phyloP scores from a whole-genome alignment of 169 alveolate genomes.

The Fabrea salina region DNA sequence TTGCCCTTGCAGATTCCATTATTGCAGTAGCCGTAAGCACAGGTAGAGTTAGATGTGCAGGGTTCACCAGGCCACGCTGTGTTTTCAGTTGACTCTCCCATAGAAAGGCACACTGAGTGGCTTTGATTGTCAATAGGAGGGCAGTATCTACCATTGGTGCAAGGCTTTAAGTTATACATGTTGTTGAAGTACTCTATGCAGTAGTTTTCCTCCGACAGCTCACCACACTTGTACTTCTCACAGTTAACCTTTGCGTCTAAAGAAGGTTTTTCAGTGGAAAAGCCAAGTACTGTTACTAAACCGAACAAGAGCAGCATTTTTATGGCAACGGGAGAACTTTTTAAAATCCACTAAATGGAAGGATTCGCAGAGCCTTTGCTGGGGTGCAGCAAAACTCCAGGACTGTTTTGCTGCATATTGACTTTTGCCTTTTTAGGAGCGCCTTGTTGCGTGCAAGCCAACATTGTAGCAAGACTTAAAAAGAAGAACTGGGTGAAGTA shows the following conservation, averaged over 20 bases:
- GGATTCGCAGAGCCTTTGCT: neutral
- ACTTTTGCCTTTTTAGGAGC: slow-evolving; percentile 7
- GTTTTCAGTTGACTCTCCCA: neutral
- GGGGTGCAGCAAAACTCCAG: slow-evolving; percentile 14
- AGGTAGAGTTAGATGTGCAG: neutral
- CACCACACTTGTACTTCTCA: no score
- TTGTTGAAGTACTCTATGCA: no score
- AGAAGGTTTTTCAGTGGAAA: no score
- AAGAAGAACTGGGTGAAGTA: neutral
- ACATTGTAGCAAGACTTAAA: neutral
- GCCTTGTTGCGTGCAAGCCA: slow-evolving; percentile 24
- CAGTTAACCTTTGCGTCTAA: no score
- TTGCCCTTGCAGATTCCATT: slow-evolving; percentile 5
- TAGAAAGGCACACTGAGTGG: neutral
- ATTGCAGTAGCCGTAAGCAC: neutral
- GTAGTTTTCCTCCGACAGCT: no score
- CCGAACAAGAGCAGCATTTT: no score
- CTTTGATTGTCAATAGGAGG: neutral
- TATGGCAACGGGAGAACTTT: no score
- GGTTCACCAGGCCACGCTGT: slow-evolving; percentile 30
- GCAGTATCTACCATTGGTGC: no score
- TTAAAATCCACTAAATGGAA: slow-evolving; percentile 9
- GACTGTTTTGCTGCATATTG: neutral
- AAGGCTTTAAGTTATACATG: no score
- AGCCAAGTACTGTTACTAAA: no score